phyloP scores from a whole-genome alignment of 1,284 basidiomycete genomes.

The Malassezia yamatoensis region DNA sequence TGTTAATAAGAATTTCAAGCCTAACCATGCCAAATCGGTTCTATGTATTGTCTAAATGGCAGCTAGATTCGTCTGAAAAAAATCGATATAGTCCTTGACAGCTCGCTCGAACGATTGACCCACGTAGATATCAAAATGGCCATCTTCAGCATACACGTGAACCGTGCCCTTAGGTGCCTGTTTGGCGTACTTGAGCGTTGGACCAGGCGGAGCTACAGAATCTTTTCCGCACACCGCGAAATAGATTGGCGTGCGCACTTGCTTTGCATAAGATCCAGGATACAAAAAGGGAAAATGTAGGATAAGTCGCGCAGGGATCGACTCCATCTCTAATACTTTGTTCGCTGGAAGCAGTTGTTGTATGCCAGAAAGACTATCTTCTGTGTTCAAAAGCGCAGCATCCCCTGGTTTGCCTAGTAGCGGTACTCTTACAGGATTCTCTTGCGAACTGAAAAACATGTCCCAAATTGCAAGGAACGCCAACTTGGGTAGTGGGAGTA shows the following conservation, averaged over 20 bases:
- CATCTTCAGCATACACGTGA: constrained; percentile 24
- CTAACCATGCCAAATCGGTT: too few species aligned
- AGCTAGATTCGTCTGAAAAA: constrained; percentile 7
- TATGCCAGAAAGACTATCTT: constrained; percentile 9
- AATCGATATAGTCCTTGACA: constrained; percentile 24
- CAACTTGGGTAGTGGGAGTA: constrained; percentile 17
- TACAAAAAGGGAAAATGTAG: constrained; percentile 25
- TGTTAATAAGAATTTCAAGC: too few species aligned
- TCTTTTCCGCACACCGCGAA: constrained; percentile 38
- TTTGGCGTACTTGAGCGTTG: constrained; percentile 26
- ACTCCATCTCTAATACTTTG: constrained; percentile 3
- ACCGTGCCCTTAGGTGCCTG: constrained; percentile 24
- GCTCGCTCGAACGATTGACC: constrained; percentile 27
- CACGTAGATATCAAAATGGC: constrained; percentile 36
- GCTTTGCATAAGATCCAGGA: constrained; percentile 25
- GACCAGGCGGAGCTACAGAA: constrained; percentile 25
- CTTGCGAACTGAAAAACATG: constrained; percentile 18
- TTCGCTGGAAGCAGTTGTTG: constrained; percentile 18
- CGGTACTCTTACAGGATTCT: constrained; percentile 18
- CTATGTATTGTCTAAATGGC: neutral
- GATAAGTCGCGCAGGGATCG: constrained; percentile 26
- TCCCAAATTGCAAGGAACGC: constrained; percentile 19
- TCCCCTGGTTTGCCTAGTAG: constrained; percentile 25
- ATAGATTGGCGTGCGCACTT: constrained; percentile 30
- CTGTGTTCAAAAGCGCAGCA: constrained; percentile 31